Conservation (phyloP, 345 rosid species). For the Schrenkiella parvula region DNA sequence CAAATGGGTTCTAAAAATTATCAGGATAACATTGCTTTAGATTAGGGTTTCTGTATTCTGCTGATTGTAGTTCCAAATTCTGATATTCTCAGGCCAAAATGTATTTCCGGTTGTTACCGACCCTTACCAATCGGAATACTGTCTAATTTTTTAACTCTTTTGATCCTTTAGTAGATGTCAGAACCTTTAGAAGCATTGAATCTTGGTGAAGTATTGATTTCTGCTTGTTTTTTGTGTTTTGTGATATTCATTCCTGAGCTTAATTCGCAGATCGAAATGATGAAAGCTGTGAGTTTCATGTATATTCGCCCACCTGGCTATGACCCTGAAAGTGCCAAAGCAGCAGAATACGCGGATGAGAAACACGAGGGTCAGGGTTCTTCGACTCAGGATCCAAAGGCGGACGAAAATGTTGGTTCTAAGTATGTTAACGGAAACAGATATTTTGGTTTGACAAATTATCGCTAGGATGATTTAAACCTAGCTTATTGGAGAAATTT, state of each 20-base stretch:
- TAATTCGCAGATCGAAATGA: conserved; percentile 57
- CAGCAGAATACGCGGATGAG: conserved; percentile 75
- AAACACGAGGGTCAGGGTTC: conserved; percentile 34
- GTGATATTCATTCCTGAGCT: conserved; percentile 9
- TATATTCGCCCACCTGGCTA: conserved; percentile 96
- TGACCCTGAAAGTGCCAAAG: conserved; percentile 95
- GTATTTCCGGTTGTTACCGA: neutral
- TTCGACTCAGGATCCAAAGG: conserved; percentile 27
- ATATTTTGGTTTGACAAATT: neutral
- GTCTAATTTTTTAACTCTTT: neutral
- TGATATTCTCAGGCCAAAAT: neutral
- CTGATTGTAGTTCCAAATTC: neutral
- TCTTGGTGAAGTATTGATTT: neutral
- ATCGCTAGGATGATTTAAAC: neutral
- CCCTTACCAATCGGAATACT: neutral
- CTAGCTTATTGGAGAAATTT: neutral
- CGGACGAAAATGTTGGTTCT: conserved; percentile 33
- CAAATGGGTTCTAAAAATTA: neutral
- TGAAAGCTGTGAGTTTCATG: conserved; percentile 99
- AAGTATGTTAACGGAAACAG: conserved; percentile 34
- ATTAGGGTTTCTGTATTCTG: conserved; percentile 3
- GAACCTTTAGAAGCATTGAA: neutral
- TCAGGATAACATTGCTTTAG: neutral
- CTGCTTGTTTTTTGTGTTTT: neutral
- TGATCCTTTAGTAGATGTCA: neutral